Base-by-base conservation (phyloP, 2,329 filamentous ascomycete genomes). In the Mollisiaceae sp. region DNA sequence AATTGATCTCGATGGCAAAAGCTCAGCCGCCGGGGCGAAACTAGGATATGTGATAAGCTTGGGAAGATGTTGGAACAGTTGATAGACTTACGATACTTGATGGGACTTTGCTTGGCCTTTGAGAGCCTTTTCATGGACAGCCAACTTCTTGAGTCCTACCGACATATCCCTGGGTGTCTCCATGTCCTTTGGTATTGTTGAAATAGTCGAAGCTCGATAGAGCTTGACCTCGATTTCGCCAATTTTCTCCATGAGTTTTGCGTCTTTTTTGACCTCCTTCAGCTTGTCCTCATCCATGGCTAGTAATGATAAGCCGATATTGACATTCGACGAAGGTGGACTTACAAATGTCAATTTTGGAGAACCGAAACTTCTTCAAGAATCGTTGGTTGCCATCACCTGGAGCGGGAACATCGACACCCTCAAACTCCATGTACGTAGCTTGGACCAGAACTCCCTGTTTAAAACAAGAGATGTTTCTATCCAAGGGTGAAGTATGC, bases 71-170 rank as follows among this genome's bases (percentile, higher is more conserved):
- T 20, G 11, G 50, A 18, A n/a, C 4, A 22, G 2, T 11, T n/a
- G 50, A 15, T 18, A 18, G 2, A 36, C 65, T 52, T 58, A 69
- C 67, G 45, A 32, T n/a, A 59, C 64, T 20, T 27, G 45, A 24
- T 69, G 67, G 20, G 63, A 65, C 32, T 69, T 69, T n/a, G 65
- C 63, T 12, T 67, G 39, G 11, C 63, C 67, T 45, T 69, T 69
- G 8, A 69, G 24, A 20, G 65, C 65, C 41, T 67, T 69, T 39
- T 69, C 67, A 45, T 69, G 65, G 20, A 69, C 32, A 32, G 27
- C 27, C 27, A 6, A 6, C 27, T 32, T 32, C 22, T 35, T 54
- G 15, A 12, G 12, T 11, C 2, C 38, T 22, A 4, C 27, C 6
- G 20, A n/a, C 18, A 32, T 32, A 32, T 32, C 27, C 3, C 3